A percentile compares a stretch with the other conserved stretches of the same genome.
Conservation (phyloP, 805 yeast genomes). For the Yueomyces sp. region DNA sequence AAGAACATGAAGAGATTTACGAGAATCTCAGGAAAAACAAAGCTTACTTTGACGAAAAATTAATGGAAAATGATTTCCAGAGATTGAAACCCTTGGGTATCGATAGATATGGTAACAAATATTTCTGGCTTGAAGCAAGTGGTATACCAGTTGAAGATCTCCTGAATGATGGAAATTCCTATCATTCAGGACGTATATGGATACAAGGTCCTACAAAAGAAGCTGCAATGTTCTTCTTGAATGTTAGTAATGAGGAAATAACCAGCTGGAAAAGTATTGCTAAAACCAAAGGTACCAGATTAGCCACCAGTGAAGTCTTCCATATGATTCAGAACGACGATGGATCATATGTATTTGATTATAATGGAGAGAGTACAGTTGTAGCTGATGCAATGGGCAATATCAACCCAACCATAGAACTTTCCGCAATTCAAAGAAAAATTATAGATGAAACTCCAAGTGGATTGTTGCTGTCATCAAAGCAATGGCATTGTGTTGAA, state of each 20-base stretch:
- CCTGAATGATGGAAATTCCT: slow-evolving; percentile 32
- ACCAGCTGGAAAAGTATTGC: slow-evolving; percentile 18
- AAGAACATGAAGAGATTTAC: slow-evolving; percentile 2
- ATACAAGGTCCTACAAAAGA: slow-evolving; percentile 75
- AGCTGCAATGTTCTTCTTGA: slow-evolving; percentile 26
- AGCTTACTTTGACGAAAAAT: slow-evolving; percentile 41
- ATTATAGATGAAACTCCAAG: slow-evolving; percentile 53
- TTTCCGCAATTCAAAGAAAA: slow-evolving; percentile 39
- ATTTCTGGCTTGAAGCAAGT: slow-evolving; percentile 90
- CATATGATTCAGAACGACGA: slow-evolving; percentile 10
- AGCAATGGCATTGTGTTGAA: slow-evolving; percentile 65
- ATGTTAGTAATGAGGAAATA: slow-evolving; percentile 17
- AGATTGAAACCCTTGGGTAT: slow-evolving; percentile 65
- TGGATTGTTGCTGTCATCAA: slow-evolving; percentile 32
- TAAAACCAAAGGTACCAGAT: slow-evolving; percentile 8
- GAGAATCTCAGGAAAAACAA: slow-evolving; percentile 31
- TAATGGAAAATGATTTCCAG: slow-evolving; percentile 64
- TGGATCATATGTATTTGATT: slow-evolving; percentile 7
- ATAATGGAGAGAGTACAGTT: slow-evolving; percentile 7
- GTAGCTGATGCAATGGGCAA: slow-evolving; percentile 13
- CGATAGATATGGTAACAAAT: slow-evolving; percentile 73
- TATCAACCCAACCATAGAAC: slow-evolving; percentile 5
- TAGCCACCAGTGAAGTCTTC: slow-evolving; percentile 17
- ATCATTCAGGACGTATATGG: slow-evolving; percentile 77
- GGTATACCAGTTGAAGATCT: slow-evolving; percentile 46